phyloP scores from a whole-genome alignment of 2,329 filamentous ascomycete genomes.

The Catunica adiposa region DNA sequence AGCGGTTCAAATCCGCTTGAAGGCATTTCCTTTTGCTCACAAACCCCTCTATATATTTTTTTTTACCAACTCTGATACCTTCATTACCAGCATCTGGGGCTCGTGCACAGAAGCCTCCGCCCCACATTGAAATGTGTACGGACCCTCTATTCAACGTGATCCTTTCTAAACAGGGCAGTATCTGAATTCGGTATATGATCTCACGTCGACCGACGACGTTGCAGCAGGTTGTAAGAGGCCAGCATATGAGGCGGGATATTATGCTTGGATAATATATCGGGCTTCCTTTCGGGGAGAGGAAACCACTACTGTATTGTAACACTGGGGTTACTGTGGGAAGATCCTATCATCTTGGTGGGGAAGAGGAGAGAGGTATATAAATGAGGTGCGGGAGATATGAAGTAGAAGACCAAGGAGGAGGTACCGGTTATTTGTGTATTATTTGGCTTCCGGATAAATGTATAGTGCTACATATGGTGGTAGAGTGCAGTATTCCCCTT shows the following conservation, averaged over 20 bases:
- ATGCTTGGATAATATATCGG: too few relatives aligned
- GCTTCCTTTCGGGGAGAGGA: neutral
- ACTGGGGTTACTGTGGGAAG: neutral
- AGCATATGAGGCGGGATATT: too few relatives aligned
- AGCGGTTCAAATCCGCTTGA: conserved; percentile 15
- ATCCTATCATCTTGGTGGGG: neutral
- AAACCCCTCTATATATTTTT: neutral
- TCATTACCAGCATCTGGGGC: neutral
- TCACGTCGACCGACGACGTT: neutral
- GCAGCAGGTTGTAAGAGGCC: too few relatives aligned
- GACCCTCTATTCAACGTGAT: neutral
- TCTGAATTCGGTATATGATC: neutral
- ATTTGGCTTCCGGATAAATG: too few relatives aligned
- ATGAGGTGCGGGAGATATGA: neutral
- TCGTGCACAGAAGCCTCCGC: too few relatives aligned
- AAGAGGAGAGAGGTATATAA: neutral
- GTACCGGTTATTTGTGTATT: too few relatives aligned
- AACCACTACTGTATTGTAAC: neutral
- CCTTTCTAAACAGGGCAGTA: neutral
- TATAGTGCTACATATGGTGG: too few relatives aligned
- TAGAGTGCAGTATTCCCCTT: too few relatives aligned
- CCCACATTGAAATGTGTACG: neutral
- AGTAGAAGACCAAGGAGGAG: neutral
- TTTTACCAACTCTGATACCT: neutral
- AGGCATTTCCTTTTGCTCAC: conserved; percentile 6